phyloP scores from a whole-genome alignment of 257 asterid genomes.

The Parsonsia alboflavescens region DNA sequence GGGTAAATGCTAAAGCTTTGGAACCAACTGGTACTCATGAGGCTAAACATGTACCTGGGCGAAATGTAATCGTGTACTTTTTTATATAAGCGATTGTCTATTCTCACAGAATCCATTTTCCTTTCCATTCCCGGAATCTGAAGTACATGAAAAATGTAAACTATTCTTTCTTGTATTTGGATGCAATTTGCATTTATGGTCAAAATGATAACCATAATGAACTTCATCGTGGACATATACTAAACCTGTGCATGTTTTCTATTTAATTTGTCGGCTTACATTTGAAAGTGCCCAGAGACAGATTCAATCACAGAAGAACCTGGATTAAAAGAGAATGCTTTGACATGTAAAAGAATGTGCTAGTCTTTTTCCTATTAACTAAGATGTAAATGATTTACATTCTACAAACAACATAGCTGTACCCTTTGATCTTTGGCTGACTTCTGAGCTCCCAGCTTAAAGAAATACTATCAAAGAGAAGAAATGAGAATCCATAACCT shows the following conservation, averaged over 20 bases:
- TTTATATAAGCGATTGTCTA: too few relatives aligned
- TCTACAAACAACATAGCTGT: background rate
- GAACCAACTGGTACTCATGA: background rate
- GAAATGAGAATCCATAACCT: background rate
- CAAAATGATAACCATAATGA: background rate
- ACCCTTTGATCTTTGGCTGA: background rate
- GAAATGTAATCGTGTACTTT: background rate
- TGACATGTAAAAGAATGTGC: background rate
- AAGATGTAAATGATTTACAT: background rate
- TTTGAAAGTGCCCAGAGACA: background rate
- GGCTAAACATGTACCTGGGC: background rate
- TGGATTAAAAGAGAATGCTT: background rate
- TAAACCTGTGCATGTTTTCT: background rate
- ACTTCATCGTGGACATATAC: too few relatives aligned
- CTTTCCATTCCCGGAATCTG: background rate
- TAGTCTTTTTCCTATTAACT: background rate
- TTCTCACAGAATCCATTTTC: background rate
- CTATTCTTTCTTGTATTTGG: background rate
- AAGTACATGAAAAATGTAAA: background rate
- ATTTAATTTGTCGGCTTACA: background rate
- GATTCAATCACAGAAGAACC: background rate
- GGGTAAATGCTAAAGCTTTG: background rate
- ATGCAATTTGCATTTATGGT: background rate
- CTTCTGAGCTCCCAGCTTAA: background rate
- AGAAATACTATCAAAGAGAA: background rate